Evolutionary conservation across 2,329 filamentous ascomycete genomes (phyloP).

Genomic region (Metarhizium brunneum): DNA sequence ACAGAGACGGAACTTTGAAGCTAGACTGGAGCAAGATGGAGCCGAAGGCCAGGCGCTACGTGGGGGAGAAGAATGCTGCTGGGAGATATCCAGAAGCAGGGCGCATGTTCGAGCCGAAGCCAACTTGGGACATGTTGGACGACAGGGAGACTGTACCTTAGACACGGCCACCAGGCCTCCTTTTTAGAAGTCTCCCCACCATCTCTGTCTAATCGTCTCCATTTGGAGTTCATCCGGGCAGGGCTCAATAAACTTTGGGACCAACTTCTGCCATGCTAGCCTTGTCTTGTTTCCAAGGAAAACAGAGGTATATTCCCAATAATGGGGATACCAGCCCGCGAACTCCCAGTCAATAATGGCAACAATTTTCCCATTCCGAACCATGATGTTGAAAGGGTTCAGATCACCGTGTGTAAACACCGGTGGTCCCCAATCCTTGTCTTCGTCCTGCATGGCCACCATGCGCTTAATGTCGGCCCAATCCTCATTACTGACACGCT

Average conservation of each 20-base stretch:
- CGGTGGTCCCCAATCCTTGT: slow-evolving; percentile 23
- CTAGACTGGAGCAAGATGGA: slow-evolving; percentile 29
- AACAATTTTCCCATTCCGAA: neutral
- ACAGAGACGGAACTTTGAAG: slow-evolving; percentile 19
- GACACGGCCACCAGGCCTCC: neutral
- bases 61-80: slow-evolving; percentile 18
- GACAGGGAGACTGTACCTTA: slow-evolving; percentile 15
- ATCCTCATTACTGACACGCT: slow-evolving; percentile 11
- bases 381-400: neutral
- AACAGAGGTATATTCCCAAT: slow-evolving; percentile 5
- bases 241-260: slow-evolving; percentile 27
- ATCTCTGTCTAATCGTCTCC: slow-evolving; percentile 28
- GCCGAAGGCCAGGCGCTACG: slow-evolving; percentile 23
- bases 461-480: slow-evolving; percentile 22
- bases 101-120: slow-evolving; percentile 14
- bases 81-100: slow-evolving; percentile 11
- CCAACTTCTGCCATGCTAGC: slow-evolving; percentile 26
- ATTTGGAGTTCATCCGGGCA: slow-evolving; percentile 27
- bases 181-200: slow-evolving; percentile 17
- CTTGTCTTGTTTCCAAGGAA: slow-evolving; percentile 11
- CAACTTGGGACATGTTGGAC: slow-evolving; percentile 20
- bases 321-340: neutral
- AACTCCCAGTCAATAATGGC: neutral
- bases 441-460: slow-evolving; percentile 19
- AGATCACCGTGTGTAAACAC: slow-evolving; percentile 20